Percentiles rank a stretch among this genome's conserved stretches.
These are phyloP conservation scores for Zanthoxylum bungeanum DNA, from an alignment of 345 rosid genomes.

Conservation along the genomic window DNA sequence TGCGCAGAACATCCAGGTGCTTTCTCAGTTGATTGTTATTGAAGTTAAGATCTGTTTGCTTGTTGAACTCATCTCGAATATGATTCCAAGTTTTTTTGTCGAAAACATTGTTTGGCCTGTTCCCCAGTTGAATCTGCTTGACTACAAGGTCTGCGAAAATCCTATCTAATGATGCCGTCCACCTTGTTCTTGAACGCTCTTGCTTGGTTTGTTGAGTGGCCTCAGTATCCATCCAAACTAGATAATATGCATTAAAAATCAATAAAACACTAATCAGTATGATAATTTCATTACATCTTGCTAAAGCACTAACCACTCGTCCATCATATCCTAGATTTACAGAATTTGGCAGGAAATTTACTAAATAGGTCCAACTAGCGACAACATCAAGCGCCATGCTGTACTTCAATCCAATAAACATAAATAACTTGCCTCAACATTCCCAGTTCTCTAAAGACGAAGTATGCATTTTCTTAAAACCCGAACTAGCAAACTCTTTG, in stretches of 20 bases:
- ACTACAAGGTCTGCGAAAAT: constrained; percentile 74
- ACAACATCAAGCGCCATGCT: not conserved
- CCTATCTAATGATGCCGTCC: constrained; percentile 66
- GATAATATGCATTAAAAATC: not conserved
- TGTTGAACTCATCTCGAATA: constrained; percentile 66
- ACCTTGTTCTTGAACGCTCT: constrained; percentile 64
- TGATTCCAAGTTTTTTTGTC: constrained; percentile 72
- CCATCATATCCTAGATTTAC: not conserved
- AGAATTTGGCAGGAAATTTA: not conserved
- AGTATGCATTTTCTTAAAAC: not conserved
- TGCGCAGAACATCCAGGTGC: constrained; percentile 72
- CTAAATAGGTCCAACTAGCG: not conserved
- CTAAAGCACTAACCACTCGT: not conserved
- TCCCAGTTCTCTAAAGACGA: not conserved
- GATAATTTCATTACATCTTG: not conserved
- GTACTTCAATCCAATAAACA: not conserved
- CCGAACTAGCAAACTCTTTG: not conserved
- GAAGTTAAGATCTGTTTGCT: constrained; percentile 58
- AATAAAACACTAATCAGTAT: not conserved
- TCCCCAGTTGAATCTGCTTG: constrained; percentile 64
- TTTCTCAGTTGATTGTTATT: constrained; percentile 78
- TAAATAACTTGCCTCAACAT: not conserved
- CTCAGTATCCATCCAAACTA: constrained; percentile 53
- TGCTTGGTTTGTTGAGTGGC: constrained; percentile 47
- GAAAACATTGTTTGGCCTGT: constrained; percentile 62